Evolutionary conservation across 108 stramenopile species (phyloP), one percentile per base, ranked within the genome.

Genomic region (Cyclotella atomus): DNA sequence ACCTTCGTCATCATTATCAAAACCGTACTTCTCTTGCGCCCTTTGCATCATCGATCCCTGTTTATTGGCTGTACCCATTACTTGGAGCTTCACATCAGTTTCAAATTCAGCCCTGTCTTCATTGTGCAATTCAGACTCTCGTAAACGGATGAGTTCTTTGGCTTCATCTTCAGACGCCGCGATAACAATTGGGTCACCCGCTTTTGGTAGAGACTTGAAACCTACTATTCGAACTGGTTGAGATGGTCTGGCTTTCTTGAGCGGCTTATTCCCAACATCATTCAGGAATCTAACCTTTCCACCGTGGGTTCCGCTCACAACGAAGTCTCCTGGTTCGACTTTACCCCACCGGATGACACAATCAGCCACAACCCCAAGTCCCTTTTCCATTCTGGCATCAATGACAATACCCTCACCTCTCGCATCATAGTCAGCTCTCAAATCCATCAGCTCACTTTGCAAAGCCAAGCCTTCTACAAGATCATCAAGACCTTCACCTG

Each of bases 401-500:
- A 94, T 89, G 19, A 94, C 76, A 32, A 91, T 86, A 12, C 90
- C 91, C 68, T 91, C 89, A 2, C 95, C 96, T 57, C 79, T 81
- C 6, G 95, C 86, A n/a, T 84, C 73, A 25, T 93, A 64, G 25
- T 88, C 84, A 29, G 97, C 96, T 15, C 93, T 73, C 23, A 94
- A 68, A 75, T 95, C 85, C 83, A 99, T 94, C 6, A 94, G 62
- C 62, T 94, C 93, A 55, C 86, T 88, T 50, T 94, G 93, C 14
- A 94, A 69, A 0, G 84, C 82, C 59, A 94, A 66, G 10, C 90
- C 91, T 79, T 91, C 93, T 44, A 94, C 88, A 25, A 94, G 67
- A 64, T 98, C 95, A 52, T 96, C 96, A 17, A 99, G 25, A 10
- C 98, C 99, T 52, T 88, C 83, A 1, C 97, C 92, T 8, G 96